phyloP scores from a whole-genome alignment of 2,329 filamentous ascomycete genomes.

The Fonsecaea monophora region DNA sequence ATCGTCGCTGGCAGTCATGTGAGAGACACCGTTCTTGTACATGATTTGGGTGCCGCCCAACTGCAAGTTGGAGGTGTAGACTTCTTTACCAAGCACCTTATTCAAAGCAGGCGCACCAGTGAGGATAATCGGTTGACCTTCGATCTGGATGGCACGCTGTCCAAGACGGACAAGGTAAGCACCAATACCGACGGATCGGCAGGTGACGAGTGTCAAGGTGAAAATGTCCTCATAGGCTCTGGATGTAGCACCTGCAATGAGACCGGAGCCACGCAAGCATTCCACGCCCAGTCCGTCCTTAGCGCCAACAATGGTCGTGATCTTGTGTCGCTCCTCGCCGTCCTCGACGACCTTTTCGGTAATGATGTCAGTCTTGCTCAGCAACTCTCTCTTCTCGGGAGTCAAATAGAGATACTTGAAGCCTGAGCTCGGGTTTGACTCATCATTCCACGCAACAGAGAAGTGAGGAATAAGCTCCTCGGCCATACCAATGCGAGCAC shows the following conservation, averaged over 20 bases:
- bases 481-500: conserved; percentile 94
- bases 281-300: conserved; percentile 98
- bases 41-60: conserved; percentile 99
- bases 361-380: conserved; percentile 81
- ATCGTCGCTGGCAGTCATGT: conserved; percentile 97
- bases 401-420: conserved; percentile 98
- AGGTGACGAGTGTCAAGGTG: conserved; percentile 95
- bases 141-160: conserved; percentile 97
- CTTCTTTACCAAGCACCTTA: conserved; percentile 96
- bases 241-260: conserved; percentile 97
- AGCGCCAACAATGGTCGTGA: conserved; percentile 88
- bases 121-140: conserved; percentile 97
- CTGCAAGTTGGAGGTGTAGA: conserved; percentile 98
- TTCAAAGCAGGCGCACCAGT: conserved; percentile 97
- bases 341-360: conserved; percentile 86
- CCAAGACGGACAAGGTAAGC: conserved; percentile 98
- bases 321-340: conserved; percentile 90
- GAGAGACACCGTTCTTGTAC: conserved; percentile 99
- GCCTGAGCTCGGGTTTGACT: conserved; percentile 77
- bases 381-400: conserved; percentile 81
- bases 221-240: conserved; percentile 99
- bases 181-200: conserved; percentile 98
- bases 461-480: conserved; percentile 97
- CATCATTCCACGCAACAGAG: conserved; percentile 94
- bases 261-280: conserved; percentile 93